These are phyloP conservation scores for Phytophthora podocarpi DNA, from an alignment of 352 stramenopile species.

Conservation along the genomic window DNA sequence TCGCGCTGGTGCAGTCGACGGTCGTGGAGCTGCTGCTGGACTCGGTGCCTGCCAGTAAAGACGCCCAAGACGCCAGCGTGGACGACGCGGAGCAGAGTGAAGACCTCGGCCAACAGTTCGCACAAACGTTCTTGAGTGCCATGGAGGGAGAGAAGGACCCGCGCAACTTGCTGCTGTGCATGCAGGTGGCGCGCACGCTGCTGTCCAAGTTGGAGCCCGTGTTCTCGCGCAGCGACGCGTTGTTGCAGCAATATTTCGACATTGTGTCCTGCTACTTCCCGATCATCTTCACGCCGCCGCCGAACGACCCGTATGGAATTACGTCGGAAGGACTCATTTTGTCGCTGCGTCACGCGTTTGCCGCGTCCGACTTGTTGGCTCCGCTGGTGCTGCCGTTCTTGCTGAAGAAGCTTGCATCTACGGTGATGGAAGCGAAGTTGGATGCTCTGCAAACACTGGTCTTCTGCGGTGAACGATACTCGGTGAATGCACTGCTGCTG, in stretches of 20 bases:
- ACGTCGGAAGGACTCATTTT: slow-evolving; percentile 85
- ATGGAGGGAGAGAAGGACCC: slow-evolving; percentile 93
- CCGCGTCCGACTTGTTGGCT: slow-evolving; percentile 76
- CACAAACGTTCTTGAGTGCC: slow-evolving; percentile 75
- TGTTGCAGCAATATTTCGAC: slow-evolving; percentile 89
- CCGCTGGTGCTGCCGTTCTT: slow-evolving; percentile 86
- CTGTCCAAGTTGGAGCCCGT: slow-evolving; percentile 60
- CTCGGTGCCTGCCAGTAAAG: slow-evolving; percentile 19
- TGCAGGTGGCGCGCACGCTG: slow-evolving; percentile 71
- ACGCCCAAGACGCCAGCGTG: slow-evolving; percentile 24
- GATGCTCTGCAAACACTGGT: slow-evolving; percentile 85
- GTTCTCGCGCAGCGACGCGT: slow-evolving; percentile 67
- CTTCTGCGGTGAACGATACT: slow-evolving; percentile 82
- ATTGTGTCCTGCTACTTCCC: slow-evolving; percentile 92
- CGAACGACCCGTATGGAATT: slow-evolving; percentile 92
- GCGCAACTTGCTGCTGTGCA: slow-evolving; percentile 81
- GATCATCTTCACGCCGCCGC: slow-evolving; percentile 91
- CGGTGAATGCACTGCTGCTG: slow-evolving; percentile 78
- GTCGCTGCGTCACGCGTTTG: slow-evolving; percentile 82
- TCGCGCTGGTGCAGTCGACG: slow-evolving; percentile 60
- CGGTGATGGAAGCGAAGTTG: slow-evolving; percentile 78
- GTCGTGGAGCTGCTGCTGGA: slow-evolving; percentile 61
- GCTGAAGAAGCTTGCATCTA: slow-evolving; percentile 86
- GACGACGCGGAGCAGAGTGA: slow-evolving; percentile 30
- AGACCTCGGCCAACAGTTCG: slow-evolving; percentile 62